These are phyloP conservation scores for Intubia oerlemansii DNA, from an alignment of 2,329 filamentous ascomycete species.

Conservation along the genomic window DNA sequence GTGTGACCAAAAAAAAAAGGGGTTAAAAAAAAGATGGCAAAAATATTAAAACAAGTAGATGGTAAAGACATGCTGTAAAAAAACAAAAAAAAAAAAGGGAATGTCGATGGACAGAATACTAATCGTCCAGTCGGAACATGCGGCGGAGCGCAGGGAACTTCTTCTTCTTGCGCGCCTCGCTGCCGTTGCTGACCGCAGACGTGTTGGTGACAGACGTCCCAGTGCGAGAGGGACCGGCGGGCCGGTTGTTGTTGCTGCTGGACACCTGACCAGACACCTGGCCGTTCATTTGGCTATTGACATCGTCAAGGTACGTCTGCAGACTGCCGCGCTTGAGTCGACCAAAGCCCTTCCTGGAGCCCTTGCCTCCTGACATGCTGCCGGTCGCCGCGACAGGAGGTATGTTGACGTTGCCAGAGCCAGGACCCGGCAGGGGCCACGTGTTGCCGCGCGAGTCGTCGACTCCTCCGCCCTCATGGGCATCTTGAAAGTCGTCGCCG, in stretches of 20 bases:
- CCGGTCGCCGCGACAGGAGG: too few relatives aligned
- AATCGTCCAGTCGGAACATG: slow-evolving; percentile 34
- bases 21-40: background rate
- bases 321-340: slow-evolving; percentile 6
- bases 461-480: background rate
- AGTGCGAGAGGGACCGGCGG: too few relatives aligned
- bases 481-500: slow-evolving; percentile 9
- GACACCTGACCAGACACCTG: too few relatives aligned
- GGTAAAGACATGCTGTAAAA: too few relatives aligned
- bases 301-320: background rate
- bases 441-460: slow-evolving; percentile 15
- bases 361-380: too few relatives aligned
- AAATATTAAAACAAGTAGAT: background rate
- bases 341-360: too few relatives aligned
- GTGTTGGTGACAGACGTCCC: too few relatives aligned
- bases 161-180: slow-evolving; percentile 29
- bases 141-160: slow-evolving; percentile 45
- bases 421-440: slow-evolving; percentile 19
- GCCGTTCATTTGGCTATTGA: too few relatives aligned
- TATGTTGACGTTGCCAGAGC: too few relatives aligned
- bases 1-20: background rate
- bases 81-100: background rate
- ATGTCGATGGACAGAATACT: background rate
- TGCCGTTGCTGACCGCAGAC: background rate
- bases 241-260: too few relatives aligned